A percentile compares a stretch with the other conserved stretches of the same genome.
These are phyloP conservation scores for Lasiosphaeriaceae sp. DNA, from an alignment of 495 filamentous ascomycete genomes.

Conservation along the genomic window DNA sequence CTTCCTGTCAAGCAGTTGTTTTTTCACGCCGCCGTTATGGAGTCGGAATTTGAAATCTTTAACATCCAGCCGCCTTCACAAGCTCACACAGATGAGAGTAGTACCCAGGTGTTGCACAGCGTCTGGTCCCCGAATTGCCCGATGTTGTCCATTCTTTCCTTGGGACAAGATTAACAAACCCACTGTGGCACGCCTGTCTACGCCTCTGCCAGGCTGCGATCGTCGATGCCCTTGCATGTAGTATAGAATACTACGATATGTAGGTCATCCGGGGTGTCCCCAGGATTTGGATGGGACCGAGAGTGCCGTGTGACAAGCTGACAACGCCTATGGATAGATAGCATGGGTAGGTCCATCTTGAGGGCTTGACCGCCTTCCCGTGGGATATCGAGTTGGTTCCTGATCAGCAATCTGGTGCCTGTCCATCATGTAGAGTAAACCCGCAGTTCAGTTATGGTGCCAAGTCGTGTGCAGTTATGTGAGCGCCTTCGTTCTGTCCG, in stretches of 20 bases:
- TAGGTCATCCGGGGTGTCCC: not conserved
- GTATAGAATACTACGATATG: too few species aligned
- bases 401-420: conserved; percentile 14
- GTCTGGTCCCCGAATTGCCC: conserved; percentile 14
- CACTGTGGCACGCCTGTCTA: too few species aligned
- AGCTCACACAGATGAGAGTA: not conserved
- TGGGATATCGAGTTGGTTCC: conserved; percentile 9
- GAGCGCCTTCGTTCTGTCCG: not conserved
- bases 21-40: not conserved
- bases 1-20: not conserved
- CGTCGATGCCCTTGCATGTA: too few species aligned
- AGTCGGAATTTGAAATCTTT: not conserved
- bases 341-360: not conserved
- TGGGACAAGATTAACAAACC: not conserved
- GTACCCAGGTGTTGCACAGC: conserved; percentile 1
- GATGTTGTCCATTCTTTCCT: conserved; percentile 1
- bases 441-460: not conserved
- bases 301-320: conserved; percentile 1
- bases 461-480: not conserved
- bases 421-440: conserved; percentile 9
- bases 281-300: not conserved
- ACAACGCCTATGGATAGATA: not conserved
- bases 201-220: conserved; percentile 1
- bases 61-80: not conserved
- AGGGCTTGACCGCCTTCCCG: not conserved